These are phyloP conservation scores for Daldinia grandis DNA, from an alignment of 495 filamentous ascomycete species.

Conservation along the genomic window DNA sequence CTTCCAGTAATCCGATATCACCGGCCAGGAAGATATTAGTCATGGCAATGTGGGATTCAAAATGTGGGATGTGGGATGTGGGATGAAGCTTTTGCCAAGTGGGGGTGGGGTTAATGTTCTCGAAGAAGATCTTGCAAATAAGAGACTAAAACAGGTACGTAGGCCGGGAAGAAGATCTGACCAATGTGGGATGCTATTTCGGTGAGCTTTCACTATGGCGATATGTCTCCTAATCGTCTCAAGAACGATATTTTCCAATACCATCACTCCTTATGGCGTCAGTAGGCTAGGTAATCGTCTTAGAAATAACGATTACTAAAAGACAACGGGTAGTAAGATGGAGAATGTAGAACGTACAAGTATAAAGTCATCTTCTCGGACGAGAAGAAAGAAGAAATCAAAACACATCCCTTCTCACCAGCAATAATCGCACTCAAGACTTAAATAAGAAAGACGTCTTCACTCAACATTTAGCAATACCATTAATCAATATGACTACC, in stretches of 20 bases:
- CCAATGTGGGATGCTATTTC: slow-evolving; percentile 11
- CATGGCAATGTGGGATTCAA: slow-evolving; percentile 6
- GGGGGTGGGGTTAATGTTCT: background rate
- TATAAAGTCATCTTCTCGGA: background rate
- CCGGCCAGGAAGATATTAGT: slow-evolving; percentile 15
- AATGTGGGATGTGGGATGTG: slow-evolving; percentile 39
- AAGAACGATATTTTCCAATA: background rate
- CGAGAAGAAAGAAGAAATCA: background rate
- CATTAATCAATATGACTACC: slow-evolving; percentile 45
- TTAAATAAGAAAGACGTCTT: background rate
- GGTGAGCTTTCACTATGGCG: background rate
- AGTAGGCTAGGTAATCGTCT: background rate
- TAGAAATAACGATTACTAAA: background rate
- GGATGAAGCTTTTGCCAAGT: background rate
- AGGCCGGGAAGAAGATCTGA: background rate
- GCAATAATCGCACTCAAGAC: background rate
- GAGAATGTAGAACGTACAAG: background rate
- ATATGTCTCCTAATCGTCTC: background rate
- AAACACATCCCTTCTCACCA: background rate
- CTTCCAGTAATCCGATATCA: slow-evolving; percentile 16
- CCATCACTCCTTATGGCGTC: background rate
- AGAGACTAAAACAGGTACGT: background rate
- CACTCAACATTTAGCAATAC: background rate
- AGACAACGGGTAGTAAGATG: background rate
- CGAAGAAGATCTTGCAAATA: background rate